Evolutionary conservation across 2,329 filamentous ascomycete species (phyloP), one percentile per base, ranked within the genome.

Genomic region (Zymoseptoria tritici): DNA sequence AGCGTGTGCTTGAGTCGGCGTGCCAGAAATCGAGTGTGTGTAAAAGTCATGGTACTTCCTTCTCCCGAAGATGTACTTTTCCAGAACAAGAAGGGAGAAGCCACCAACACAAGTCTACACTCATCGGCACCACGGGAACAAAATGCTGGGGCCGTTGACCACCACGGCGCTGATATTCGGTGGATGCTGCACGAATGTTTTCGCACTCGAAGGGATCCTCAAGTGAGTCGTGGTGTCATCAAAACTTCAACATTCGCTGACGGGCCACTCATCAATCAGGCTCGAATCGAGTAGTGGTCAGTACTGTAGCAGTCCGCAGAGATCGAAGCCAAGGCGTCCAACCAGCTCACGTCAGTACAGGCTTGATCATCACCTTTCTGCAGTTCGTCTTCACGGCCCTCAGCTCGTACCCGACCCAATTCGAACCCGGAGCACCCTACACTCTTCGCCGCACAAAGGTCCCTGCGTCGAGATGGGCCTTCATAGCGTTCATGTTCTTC

Each of bases 141-240:
- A 22, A 24, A 53, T 53, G 52, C 22, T 68, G 46, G 65, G 62
- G 58, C 65, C 67, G 7, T 52, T 67, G 60, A 61, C 62, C 56
- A 95, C 95, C 82, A 81, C 93, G 60, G 82, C 81, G 56, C 82
- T 97, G 66, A 97, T 99, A 61, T 97, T 99, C 74, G 94, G 94
- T 56, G 94, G 94, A 29, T 96, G 91, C 73, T 96, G 92, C 77
- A 91, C 90, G 42, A 96, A 96, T 81, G 92, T 97, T n/a, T 97
- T 96, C 76, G 91, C 93, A 49, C 81, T 99, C 59, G 94, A 99
- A 76, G 89, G 90, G 53, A 96, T 97, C 68, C 86, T 99, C 72
- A 95, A 94, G 89, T 94, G 78, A 83, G 26, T 52, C 36, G 26
- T 42, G 16, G 11, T 26, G 42, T n/a, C 19, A 56, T 19, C 49